A percentile compares a stretch with the other conserved stretches of the same genome.
phyloP scores from a whole-genome alignment of 495 filamentous ascomycete species.

The Apodospora peruviana region DNA sequence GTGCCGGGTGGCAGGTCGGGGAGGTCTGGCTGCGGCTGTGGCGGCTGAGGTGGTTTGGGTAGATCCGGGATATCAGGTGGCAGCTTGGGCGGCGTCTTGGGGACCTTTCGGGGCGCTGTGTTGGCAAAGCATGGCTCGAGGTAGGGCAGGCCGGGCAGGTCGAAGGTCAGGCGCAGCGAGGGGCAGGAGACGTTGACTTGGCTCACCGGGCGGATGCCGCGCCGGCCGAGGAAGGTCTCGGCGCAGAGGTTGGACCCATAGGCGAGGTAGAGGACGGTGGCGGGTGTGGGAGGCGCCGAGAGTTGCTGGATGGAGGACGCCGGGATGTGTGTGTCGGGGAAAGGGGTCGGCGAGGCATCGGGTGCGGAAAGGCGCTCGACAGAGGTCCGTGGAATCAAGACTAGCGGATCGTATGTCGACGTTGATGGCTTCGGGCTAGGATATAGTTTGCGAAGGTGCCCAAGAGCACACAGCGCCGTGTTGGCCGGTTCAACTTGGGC shows the following conservation, averaged over 20 bases:
- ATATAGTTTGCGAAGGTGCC: neutral
- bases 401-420: conserved; percentile 13
- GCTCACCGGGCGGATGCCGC: conserved; percentile 74
- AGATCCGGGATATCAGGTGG: conserved; percentile 22
- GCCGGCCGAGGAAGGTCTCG: conserved; percentile 65
- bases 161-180: conserved; percentile 68
- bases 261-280: conserved; percentile 80
- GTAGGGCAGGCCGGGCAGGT: conserved; percentile 83
- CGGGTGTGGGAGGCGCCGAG: conserved; percentile 8
- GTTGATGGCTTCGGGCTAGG: conserved; percentile 2
- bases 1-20: conserved; percentile 2
- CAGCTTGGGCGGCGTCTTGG: conserved; percentile 21
- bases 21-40: conserved; percentile 9
- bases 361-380: conserved; percentile 21
- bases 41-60: conserved; percentile 36
- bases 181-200: conserved; percentile 76
- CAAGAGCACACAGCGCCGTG: neutral
- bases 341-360: conserved; percentile 19
- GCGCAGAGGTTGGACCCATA: conserved; percentile 87
- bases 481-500: neutral
- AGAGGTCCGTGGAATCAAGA: conserved; percentile 18
- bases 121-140: conserved; percentile 90
- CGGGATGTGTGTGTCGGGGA: conserved; percentile 21
- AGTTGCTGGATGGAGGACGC: conserved; percentile 3
- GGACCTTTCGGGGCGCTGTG: conserved; percentile 52